Base-by-base conservation (phyloP, 805 yeast species). In the Yamadazyma philogaea region DNA sequence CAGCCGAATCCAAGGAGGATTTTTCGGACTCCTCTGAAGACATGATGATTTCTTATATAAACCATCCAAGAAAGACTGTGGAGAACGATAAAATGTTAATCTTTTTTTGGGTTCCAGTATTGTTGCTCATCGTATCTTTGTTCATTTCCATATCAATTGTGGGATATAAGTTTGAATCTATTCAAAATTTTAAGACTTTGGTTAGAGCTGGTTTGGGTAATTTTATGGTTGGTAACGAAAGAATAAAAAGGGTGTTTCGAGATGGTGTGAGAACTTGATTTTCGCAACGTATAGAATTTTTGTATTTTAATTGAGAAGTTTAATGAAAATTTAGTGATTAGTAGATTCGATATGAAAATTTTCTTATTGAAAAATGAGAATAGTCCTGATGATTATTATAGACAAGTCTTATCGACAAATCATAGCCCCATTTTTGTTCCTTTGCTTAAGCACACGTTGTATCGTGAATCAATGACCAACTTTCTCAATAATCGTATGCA, bases 91-190 rank as follows among this genome's bases (percentile, higher is more conserved):
- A 79, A 56, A 84, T 88, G 87, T 70, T 90, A 49, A 66, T 87
- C 47, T 87, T 90, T 60, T 89, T 90, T 74, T 90, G 97, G 97
- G 64, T 89, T 44, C 97, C 97, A 11, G 74, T 86, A 30, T 63
- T 78, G 59, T 64, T 87, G 40, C 52, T 82, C 16, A 58, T 86
- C 24, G 61, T 82, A 14, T 65, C 80, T 2, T 64, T 79, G 6
- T 68, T 73, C 51, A 68, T 75, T 41, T 59, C 75, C 52, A 56
- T 68, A 18, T 55, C 62, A n/a, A 57, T 67, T 14, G 60, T 69
- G 55, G 75, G 74, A 3, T 65, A 63, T 54, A 56, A 58, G 50
- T 57, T 68, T 39, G 67, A 63, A 40, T 40, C 55, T 37, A 61
- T 70, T 33, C 74, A 70, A 42, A 50, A 50, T 30, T 47, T 60